Evolutionary conservation across 371 early-diverging fungal genomes (phyloP).

Genomic region (Nematocida parisii): DNA sequence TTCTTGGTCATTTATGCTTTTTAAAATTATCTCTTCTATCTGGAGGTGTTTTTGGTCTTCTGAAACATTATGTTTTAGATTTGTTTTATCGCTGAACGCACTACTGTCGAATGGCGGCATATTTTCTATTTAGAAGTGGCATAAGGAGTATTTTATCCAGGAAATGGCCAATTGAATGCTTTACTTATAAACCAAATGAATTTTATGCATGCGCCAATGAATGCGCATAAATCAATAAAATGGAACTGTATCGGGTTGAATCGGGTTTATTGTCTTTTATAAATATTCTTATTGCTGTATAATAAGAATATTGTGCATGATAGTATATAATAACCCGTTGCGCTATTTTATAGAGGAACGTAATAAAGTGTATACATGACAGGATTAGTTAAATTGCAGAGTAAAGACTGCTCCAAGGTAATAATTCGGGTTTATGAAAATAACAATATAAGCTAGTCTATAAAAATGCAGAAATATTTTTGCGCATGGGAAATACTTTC

Average conservation of each 20-base stretch:
- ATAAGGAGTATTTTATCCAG: slow-evolving; percentile 37
- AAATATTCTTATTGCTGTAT: too few relatives aligned
- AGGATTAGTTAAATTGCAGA: too few relatives aligned
- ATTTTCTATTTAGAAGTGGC: slow-evolving; percentile 18
- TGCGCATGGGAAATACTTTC: slow-evolving; percentile 9
- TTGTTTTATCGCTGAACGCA: slow-evolving; percentile 8
- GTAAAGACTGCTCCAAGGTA: too few relatives aligned
- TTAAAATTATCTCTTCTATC: slow-evolving; percentile 54
- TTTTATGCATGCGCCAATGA: neutral
- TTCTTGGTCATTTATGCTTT: slow-evolving; percentile 58
- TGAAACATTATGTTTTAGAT: slow-evolving; percentile 42
- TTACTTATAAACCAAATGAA: neutral
- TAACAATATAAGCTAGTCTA: too few relatives aligned
- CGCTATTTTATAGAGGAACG: too few relatives aligned
- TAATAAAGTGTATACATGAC: too few relatives aligned
- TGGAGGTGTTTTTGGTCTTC: slow-evolving; percentile 2
- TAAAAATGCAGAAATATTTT: neutral
- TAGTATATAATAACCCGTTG: too few relatives aligned
- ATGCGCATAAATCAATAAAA: neutral
- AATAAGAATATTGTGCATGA: too few relatives aligned
- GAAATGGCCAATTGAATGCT: slow-evolving; percentile 5
- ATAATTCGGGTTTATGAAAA: too few relatives aligned
- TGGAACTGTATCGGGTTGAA: too few relatives aligned
- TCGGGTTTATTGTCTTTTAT: too few relatives aligned
- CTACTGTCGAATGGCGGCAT: slow-evolving; percentile 36